Evolutionary conservation across 2,329 filamentous ascomycete genomes (phyloP), one percentile per base, ranked within the genome.

Genomic region (Colletotrichum abscissum): DNA sequence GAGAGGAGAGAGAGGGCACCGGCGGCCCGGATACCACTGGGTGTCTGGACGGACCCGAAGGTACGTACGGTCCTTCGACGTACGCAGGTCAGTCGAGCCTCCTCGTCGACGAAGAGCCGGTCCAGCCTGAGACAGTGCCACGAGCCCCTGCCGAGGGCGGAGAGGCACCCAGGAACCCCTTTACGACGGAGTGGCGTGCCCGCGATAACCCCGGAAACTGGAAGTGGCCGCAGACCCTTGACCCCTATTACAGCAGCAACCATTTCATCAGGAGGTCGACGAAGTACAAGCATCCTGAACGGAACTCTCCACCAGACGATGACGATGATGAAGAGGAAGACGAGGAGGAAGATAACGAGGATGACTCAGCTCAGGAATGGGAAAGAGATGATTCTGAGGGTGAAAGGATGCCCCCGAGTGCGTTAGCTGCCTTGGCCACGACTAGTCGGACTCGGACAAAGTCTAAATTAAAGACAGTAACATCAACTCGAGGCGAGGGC

Each of bases 131-230:
- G 26, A 1, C 28, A 1, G 42, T 75, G 4, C 72, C 74, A 1
- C 57, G n/a, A n/a, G 74, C 74, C 2, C 74, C 74, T 2, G 54
- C 42, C 2, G 59, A 58, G 4, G 74, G 74, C 24, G 74, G 74
- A 5, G 12, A 46, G 19, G 66, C 69, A 16, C 73, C 63, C 35
- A 24, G 69, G 19, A 67, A 75, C 56, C 74, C 74, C 16, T 75
- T 73, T 30, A 73, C 74, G 35, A 67, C 73, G n/a, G 73, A 60
- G 54, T 75, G 74, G 74, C 46, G 60, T n/a, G 42, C 60, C 12
- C 60, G 74, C 1, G 54, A 62, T 2, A 26, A 59, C 5, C 69
- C 69, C 0, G 62, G 42, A 14, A 66, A 63, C 2, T 30, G 26
- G 49, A 22, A 24, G 52, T 64, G 24, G 5, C 70, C 67, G 19